Base-by-base conservation (phyloP, 345 rosid species). In the Cardiospermum halicacabum region DNA sequence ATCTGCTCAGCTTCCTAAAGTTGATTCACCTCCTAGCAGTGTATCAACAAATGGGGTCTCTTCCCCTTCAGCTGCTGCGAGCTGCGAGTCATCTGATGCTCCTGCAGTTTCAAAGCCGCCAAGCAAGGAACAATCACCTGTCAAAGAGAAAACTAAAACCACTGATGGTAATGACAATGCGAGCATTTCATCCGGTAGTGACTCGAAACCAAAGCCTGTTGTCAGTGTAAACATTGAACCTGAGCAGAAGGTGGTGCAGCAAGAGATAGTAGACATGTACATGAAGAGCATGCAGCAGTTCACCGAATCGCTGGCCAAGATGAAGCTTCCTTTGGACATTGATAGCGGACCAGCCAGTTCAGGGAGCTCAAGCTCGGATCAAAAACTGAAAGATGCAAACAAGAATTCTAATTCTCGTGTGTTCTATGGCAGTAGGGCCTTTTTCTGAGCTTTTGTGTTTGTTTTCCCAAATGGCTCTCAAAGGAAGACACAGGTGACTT, bases 251-350 rank as follows among this genome's bases (percentile, higher is more conserved):
- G 75, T 88, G 68, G 90, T 87, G 64, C 96, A 95, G 81, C 98
- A 95, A 80, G 99, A 95, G 31, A 82, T 87, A 63, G 97, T 91
- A 2, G 96, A 95, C 77, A 95, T 95, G 96, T 95, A 95, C 75
- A 85, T 89, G 96, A 95, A 95, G 78, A 91, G 99, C 72, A 95
- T 95, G 99, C 99, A 91, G 75, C 96, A 95, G 69, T 95, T 95
- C 74, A 95, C 99, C 0, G 99, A 95, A 78, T 95, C 99, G 49
- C 74, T 95, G 78, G 99, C 99, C 32, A 91, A 91, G 83, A 95
- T 95, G 99, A 95, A 91, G 80, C 96, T 95, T 56, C 99, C 99
- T 43, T 56, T 91, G 72, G 96, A 91, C 85, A 67, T 83, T 28
- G 96, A 91, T 40, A 82, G 64, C 5, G 89, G 84, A 66, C 74